Percentiles rank a stretch among this genome's conserved stretches.
These are phyloP conservation scores for Sporisorium exsertum DNA, from an alignment of 1,284 basidiomycete genomes.

Conservation along the genomic window DNA sequence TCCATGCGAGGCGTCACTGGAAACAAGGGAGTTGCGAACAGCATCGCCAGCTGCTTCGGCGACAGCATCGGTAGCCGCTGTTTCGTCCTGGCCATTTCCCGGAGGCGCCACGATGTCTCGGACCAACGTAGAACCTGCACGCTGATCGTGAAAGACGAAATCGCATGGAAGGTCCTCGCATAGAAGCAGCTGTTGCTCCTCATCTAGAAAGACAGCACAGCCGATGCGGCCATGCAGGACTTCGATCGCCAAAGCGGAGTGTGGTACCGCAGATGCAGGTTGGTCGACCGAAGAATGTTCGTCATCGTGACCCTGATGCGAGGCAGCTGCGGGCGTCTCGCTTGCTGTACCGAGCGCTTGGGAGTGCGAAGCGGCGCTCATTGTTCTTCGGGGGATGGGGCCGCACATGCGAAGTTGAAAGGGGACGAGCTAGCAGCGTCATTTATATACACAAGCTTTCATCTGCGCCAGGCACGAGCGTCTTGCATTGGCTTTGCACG, in stretches of 20 bases:
- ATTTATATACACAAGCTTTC: not conserved
- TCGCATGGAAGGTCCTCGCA: conserved; percentile 44
- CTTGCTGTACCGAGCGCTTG: conserved; percentile 8
- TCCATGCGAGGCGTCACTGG: conserved; percentile 11
- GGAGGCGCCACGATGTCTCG: not conserved
- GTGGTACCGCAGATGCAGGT: not conserved
- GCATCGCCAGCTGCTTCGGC: not conserved
- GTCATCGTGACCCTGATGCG: conserved; percentile 2
- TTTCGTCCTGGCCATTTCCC: not conserved
- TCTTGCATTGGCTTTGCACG: not conserved
- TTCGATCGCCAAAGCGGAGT: conserved; percentile 33
- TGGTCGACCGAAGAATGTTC: not conserved
- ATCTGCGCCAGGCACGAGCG: not conserved
- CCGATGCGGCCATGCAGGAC: conserved; percentile 25
- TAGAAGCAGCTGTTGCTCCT: conserved; percentile 40
- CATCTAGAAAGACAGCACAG: conserved; percentile 32
- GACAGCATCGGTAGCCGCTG: not conserved
- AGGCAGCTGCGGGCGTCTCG: conserved; percentile 8
- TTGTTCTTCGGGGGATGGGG: not conserved
- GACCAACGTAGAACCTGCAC: not conserved
- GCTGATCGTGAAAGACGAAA: conserved; percentile 18
- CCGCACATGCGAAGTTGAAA: not conserved
- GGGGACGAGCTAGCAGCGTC: not conserved
- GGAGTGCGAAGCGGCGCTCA: conserved; percentile 17
- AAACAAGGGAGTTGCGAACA: not conserved